Evolutionary conservation across 768 basidiomycete genomes (phyloP), one percentile per base, ranked within the genome.

Genomic region (Hygrophoropsis aurantiaca): DNA sequence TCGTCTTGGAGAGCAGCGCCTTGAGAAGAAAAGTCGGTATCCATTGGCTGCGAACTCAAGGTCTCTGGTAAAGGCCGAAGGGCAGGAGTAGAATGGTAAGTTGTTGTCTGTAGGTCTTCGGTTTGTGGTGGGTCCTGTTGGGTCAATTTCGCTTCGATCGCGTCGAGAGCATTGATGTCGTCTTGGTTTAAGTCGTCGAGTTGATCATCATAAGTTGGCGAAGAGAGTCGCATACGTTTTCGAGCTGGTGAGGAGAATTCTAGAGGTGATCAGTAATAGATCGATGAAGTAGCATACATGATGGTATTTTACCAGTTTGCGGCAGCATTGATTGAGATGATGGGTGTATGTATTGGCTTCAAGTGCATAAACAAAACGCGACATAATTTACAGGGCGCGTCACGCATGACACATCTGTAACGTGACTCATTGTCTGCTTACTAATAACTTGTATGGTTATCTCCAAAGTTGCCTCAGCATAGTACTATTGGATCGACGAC

Each of bases 191-290:
- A 59, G 18, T 76, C 76, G 6, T 51, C 66, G 19, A 79, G 57
- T 51, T 76, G 75, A 38, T 74, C 69, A 50, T 85, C 84, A 50
- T 82, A 84, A 18, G 79, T 79, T 1, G 85, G 84, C 1, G 84
- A 85, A 0, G 84, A 83, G 23, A 85, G 72, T 34, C 85, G 73
- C 53, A 78, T 78, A 18, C 80, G 73, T 64, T 87, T 87, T 33
- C 70, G 68, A 9, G 68, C 58, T n/a, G 77, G 79, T 5, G 77
- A 79, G 34, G 57, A 44, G 42, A 48, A 55, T 33, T 32, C 52
- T 53, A 21, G 20, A 38, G 36, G 16, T 9, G 9, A n/a, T 16
- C 20, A 38, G 20, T 16, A 21, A 7, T 8, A 8, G 7, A 38
- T 16, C 9, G 16, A 6, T 38, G 36, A 9, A 38, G 16, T 38